Evolutionary conservation across 2,329 filamentous ascomycete genomes (phyloP).

Genomic region (Colletotrichum incanum): DNA sequence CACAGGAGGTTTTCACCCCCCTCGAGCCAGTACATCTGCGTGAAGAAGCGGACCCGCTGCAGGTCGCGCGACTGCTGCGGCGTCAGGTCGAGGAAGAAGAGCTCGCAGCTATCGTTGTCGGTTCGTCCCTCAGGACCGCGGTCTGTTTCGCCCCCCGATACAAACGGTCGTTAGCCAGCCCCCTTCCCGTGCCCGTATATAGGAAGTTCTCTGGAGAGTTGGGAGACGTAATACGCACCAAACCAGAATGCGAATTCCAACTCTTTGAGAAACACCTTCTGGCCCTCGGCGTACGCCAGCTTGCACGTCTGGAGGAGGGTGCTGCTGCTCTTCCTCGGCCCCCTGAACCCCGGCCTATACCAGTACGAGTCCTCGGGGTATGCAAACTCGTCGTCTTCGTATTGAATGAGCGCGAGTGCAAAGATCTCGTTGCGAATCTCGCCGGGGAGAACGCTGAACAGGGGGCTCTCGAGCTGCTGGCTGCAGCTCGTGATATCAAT

Average conservation of each 20-base stretch:
- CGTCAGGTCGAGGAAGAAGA: conserved; percentile 29
- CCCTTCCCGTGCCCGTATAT: neutral
- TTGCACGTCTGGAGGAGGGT: conserved; percentile 61
- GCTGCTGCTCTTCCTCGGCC: conserved; percentile 54
- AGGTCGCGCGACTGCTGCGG: conserved; percentile 45
- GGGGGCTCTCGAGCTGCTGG: conserved; percentile 22
- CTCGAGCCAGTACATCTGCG: conserved; percentile 60
- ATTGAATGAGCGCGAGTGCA: conserved; percentile 55
- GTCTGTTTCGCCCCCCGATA: conserved; percentile 4
- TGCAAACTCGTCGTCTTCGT: conserved; percentile 50
- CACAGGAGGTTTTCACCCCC: conserved; percentile 44
- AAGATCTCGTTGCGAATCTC: conserved; percentile 68
- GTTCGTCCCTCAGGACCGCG: conserved; percentile 22
- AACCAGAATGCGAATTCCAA: conserved; percentile 39
- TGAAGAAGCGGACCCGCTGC: conserved; percentile 56
- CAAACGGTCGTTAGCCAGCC: neutral
- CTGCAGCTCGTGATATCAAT: conserved; percentile 3
- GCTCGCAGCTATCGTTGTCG: neutral
- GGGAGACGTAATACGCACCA: neutral
- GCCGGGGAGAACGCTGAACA: conserved; percentile 59
- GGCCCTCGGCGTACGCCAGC: conserved; percentile 20
- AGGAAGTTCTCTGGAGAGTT: no score
- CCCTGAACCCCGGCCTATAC: conserved; percentile 58
- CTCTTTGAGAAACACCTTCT: conserved; percentile 30
- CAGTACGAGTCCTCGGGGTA: conserved; percentile 55